Conservation (phyloP, 2,329 filamentous ascomycete species). For the Colletotrichum sublineola region DNA sequence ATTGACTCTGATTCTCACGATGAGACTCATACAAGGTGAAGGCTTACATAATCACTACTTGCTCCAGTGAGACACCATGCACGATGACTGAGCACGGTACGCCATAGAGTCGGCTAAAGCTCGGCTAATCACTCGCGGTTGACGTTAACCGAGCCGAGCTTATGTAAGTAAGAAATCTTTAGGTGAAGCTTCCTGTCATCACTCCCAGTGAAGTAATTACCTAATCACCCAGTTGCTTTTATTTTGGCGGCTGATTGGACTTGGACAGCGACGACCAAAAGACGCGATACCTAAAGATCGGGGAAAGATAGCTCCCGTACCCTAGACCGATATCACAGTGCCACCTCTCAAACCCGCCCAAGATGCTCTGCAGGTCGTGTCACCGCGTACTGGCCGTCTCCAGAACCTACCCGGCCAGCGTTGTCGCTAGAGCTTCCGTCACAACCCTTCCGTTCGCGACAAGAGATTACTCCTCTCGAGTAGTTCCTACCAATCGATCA, state of each 20-base stretch:
- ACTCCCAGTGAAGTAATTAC: background rate
- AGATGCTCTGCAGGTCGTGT: constrained; percentile 42
- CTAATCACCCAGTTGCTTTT: background rate
- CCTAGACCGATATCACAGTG: no score
- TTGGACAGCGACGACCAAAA: background rate
- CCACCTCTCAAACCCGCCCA: background rate
- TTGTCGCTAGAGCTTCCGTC: constrained; percentile 29
- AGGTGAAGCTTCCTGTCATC: constrained; percentile 10
- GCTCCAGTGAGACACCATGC: constrained; percentile 12
- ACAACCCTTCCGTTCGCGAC: constrained; percentile 62
- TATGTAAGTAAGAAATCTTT: constrained; percentile 16
- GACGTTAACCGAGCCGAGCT: constrained; percentile 27
- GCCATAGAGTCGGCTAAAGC: background rate
- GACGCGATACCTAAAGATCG: background rate
- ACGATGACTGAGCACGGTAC: fast-evolving
- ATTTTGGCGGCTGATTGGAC: background rate
- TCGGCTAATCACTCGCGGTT: constrained; percentile 3
- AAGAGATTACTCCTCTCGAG: constrained; percentile 20
- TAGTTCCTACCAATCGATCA: background rate
- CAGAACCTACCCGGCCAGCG: constrained; percentile 6
- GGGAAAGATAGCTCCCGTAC: no score
- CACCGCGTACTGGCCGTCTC: constrained; percentile 40
- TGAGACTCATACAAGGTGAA: constrained; percentile 11
- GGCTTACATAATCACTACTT: background rate
- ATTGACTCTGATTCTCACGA: background rate